A percentile compares a stretch with the other conserved stretches of the same genome.
Conservation (phyloP, 352 stramenopile genomes). For the Phytophthora brassicae region DNA sequence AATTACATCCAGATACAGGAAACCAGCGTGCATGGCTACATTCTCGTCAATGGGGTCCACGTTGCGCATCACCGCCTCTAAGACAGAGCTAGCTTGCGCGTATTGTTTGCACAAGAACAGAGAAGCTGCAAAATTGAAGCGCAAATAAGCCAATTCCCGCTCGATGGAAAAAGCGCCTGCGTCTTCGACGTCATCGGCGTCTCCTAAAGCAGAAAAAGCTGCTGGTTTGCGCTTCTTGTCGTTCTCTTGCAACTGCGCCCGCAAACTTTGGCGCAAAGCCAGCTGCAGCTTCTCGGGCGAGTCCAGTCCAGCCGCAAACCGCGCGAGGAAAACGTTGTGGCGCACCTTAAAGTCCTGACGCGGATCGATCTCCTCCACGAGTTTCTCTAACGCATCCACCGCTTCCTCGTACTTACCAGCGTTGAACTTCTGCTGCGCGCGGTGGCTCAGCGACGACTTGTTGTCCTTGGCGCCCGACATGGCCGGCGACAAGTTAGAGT, state of each 20-base stretch:
- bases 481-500: too few relatives aligned
- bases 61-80: constrained; percentile 88
- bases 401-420: constrained; percentile 85
- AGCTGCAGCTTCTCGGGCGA: constrained; percentile 72
- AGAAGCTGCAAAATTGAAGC: constrained; percentile 90
- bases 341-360: constrained; percentile 82
- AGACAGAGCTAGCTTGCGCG: constrained; percentile 75
- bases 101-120: constrained; percentile 92
- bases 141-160: constrained; percentile 83
- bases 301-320: constrained; percentile 65
- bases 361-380: constrained; percentile 78
- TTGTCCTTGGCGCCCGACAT: constrained; percentile 84
- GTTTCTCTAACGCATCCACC: constrained; percentile 81
- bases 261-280: constrained; percentile 67
- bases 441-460: constrained; percentile 85
- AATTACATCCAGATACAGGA: constrained; percentile 92
- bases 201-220: constrained; percentile 11
- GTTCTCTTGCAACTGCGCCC: constrained; percentile 62
- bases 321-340: constrained; percentile 79
- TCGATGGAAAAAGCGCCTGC: constrained; percentile 64
- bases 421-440: constrained; percentile 88
- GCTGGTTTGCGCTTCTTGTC: constrained; percentile 31
- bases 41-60: constrained; percentile 91
- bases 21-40: constrained; percentile 92
- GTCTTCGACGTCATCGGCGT: constrained; percentile 24